These are phyloP conservation scores for Phaeophleospora eucalypticola DNA, from an alignment of 2,329 filamentous ascomycete genomes.

Conservation along the genomic window DNA sequence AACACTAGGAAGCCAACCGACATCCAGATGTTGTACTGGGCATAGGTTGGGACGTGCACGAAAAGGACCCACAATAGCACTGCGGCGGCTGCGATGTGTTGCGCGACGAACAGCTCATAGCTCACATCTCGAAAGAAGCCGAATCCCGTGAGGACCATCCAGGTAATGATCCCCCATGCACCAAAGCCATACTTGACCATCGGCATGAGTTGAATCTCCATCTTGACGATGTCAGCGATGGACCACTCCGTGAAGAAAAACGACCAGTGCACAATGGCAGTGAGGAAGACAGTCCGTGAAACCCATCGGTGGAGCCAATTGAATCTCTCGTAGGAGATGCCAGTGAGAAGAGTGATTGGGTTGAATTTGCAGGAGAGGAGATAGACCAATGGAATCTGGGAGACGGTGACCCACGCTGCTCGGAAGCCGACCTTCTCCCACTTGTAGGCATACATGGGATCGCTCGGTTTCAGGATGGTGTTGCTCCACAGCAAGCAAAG, in stretches of 20 bases:
- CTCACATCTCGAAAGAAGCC: too few relatives aligned
- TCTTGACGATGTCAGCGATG: slow-evolving; percentile 47
- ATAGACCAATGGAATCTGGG: slow-evolving; percentile 62
- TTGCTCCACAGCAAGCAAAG: slow-evolving; percentile 29
- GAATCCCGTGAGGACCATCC: slow-evolving; percentile 50
- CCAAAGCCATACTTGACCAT: slow-evolving; percentile 52
- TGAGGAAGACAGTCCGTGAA: slow-evolving; percentile 49
- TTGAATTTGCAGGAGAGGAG: slow-evolving; percentile 46
- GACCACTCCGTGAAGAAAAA: slow-evolving; percentile 54
- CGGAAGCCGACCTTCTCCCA: slow-evolving; percentile 62
- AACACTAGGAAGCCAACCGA: slow-evolving; percentile 30
- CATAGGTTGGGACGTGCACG: slow-evolving; percentile 43
- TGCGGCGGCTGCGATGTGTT: slow-evolving; percentile 51
- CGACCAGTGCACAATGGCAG: slow-evolving; percentile 51
- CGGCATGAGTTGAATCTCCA: slow-evolving; percentile 46
- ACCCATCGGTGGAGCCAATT: slow-evolving; percentile 54
- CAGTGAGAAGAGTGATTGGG: slow-evolving; percentile 44
- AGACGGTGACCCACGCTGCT: slow-evolving; percentile 63
- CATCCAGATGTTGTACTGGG: too few relatives aligned
- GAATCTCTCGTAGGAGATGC: slow-evolving; percentile 47
- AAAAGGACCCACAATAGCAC: slow-evolving; percentile 48
- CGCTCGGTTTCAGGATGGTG: slow-evolving; percentile 24
- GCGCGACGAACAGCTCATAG: too few relatives aligned
- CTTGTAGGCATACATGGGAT: slow-evolving; percentile 29
- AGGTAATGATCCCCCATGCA: slow-evolving; percentile 49